These are phyloP conservation scores for Tulasnella sp. DNA, from an alignment of 768 basidiomycete species.

Conservation along the genomic window DNA sequence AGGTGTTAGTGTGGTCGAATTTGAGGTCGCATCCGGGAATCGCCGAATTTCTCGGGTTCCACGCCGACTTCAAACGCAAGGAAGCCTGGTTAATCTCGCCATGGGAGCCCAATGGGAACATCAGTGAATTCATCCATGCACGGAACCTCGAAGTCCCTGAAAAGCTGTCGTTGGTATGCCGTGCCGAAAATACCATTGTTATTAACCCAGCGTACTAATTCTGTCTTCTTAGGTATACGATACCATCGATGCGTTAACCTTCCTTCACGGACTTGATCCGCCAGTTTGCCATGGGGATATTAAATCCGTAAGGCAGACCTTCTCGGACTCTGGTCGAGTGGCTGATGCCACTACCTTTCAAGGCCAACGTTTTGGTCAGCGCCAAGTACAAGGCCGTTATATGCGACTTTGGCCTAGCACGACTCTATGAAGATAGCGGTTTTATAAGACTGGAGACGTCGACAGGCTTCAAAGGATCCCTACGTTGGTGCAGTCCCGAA, in stretches of 20 bases:
- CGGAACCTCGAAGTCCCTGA: not conserved
- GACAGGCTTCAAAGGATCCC: not conserved
- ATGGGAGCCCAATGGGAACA: not conserved
- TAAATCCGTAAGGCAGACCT: not conserved
- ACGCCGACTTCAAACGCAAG: not conserved
- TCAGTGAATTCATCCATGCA: not conserved
- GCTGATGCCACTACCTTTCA: not conserved
- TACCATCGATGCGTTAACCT: not conserved
- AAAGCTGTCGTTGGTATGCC: not conserved
- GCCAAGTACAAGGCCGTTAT: not conserved
- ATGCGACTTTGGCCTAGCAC: slow-evolving; percentile 1
- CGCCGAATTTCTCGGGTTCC: not conserved
- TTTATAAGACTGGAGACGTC: not conserved
- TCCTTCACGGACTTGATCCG: not conserved
- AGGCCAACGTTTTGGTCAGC: not conserved
- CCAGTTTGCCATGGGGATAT: not conserved
- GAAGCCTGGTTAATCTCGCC: not conserved
- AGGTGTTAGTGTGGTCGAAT: not conserved
- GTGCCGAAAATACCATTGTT: not conserved
- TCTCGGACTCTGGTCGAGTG: not conserved
- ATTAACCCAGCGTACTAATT: not conserved
- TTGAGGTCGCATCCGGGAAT: not conserved
- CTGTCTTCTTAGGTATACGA: not conserved
- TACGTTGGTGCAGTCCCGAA: not conserved
- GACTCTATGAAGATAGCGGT: not conserved